phyloP scores from a whole-genome alignment of 1,139 yeast species.

The Eremothecium sinecaudum region DNA sequence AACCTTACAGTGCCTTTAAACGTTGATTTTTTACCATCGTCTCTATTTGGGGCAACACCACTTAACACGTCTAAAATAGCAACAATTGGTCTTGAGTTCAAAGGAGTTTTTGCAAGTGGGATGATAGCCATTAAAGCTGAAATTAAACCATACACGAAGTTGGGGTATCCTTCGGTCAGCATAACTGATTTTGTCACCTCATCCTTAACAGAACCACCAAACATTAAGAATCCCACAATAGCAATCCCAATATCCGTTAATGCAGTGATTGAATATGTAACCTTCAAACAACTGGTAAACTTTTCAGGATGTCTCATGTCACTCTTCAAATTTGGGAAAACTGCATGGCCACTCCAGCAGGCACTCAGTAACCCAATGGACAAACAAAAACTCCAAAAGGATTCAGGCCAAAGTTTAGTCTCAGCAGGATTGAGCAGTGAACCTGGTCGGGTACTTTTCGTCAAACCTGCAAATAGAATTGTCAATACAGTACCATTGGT shows the following conservation, averaged over 20 bases:
- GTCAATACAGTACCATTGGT: slow-evolving; percentile 55
- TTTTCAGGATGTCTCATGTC: slow-evolving; percentile 73
- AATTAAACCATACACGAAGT: slow-evolving; percentile 50
- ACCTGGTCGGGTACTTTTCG: slow-evolving; percentile 50
- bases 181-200: slow-evolving; percentile 77
- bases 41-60: slow-evolving; percentile 30
- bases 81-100: slow-evolving; percentile 79
- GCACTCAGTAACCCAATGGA: slow-evolving; percentile 73
- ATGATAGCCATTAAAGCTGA: slow-evolving; percentile 68
- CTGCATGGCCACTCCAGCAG: slow-evolving; percentile 89
- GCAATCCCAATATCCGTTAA: slow-evolving; percentile 70
- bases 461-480: slow-evolving; percentile 55
- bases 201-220: slow-evolving; percentile 64
- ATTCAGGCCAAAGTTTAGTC: slow-evolving; percentile 45
- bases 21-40: slow-evolving; percentile 10
- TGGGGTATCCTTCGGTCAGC: slow-evolving; percentile 63
- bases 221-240: slow-evolving; percentile 76
- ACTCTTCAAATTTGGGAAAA: slow-evolving; percentile 67
- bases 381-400: slow-evolving; percentile 41
- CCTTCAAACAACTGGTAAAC: slow-evolving; percentile 41
- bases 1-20: slow-evolving; percentile 18
- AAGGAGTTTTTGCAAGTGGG: slow-evolving; percentile 81
- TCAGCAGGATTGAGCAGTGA: slow-evolving; percentile 50
- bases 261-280: slow-evolving; percentile 58
- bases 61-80: slow-evolving; percentile 50